Evolutionary conservation across 2,329 filamentous ascomycete species (phyloP).

Genomic region (Colletotrichum ledebouriae): DNA sequence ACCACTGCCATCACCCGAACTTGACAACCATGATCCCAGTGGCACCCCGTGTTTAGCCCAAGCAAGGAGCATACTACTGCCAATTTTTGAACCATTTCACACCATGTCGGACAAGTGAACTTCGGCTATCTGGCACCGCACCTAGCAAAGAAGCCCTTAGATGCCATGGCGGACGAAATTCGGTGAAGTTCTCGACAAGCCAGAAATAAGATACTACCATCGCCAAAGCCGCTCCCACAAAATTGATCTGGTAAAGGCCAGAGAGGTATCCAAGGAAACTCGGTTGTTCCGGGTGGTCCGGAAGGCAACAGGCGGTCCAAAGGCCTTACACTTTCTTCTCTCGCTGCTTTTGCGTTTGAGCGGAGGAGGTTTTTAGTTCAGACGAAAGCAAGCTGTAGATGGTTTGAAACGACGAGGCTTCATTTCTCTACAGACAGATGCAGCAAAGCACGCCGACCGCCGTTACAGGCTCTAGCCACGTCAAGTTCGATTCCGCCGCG

Average conservation of each 20-base stretch:
- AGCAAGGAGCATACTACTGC: background rate
- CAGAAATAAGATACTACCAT: no score
- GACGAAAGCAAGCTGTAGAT: constrained; percentile 14
- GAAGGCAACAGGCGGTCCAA: background rate
- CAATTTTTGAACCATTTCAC: background rate
- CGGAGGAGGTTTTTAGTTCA: background rate
- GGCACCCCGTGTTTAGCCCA: background rate
- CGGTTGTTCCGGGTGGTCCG: background rate
- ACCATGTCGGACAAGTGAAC: no score
- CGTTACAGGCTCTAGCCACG: background rate
- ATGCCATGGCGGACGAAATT: no score
- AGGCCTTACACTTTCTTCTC: background rate
- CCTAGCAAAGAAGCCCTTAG: no score
- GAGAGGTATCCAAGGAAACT: no score
- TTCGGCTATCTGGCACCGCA: no score
- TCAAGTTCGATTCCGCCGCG: background rate
- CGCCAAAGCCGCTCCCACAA: no score
- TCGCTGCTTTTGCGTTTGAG: constrained; percentile 22
- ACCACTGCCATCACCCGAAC: constrained; percentile 31
- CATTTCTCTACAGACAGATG: background rate
- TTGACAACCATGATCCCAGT: constrained; percentile 36
- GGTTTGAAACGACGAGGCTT: constrained; percentile 5
- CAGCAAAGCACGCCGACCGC: background rate
- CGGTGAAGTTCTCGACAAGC: no score
- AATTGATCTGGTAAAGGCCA: no score